Base-by-base conservation (phyloP, 768 basidiomycete species). In the Tricholoma flavovirens region DNA sequence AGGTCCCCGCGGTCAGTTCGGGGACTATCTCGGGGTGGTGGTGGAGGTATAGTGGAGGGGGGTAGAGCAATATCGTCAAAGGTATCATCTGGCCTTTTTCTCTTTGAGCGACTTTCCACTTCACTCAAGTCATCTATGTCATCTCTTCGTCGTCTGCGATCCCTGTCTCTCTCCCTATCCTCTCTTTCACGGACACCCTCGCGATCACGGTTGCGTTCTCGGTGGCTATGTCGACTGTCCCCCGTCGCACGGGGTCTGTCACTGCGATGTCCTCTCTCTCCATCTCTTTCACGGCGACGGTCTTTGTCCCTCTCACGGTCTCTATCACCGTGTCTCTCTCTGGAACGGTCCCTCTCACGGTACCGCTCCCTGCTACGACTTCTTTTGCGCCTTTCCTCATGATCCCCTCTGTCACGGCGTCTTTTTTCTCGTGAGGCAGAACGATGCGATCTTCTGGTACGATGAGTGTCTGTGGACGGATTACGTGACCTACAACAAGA, bases 401-500 rank as follows among this genome's bases (percentile, higher is more conserved):
- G 74, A 3, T 87, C 81, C 53, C 63, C 75, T 58, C 75, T 75
- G 32, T 78, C 77, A 33, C 81, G 76, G 19, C 81, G 77, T 54
- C 77, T 75, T 62, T 76, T 79, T 51, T 87, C 73, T 50, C 81
- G 77, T 21, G 90, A 91, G 52, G 73, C 74, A 9, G 90, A 92
- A 58, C 83, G 78, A 63, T 89, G 87, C 48, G 88, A 90, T 56
- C 80, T 79, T 61, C 77, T 79, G 19, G 88, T 90, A 43, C 81
- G 83, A 61, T 83, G 82, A 9, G 88, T 91, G 67, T 90, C 88
- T 35, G 84, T 83, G 3, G 89, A 90, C 68, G 83, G 82, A 66
- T 86, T 86, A 62, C 87, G 84, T 59, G 85, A 86, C 55, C 85
- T 84, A 57, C 43, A 48, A 15, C 51, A 57, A 42, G 36, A 55